Conservation (phyloP, 495 filamentous ascomycete species). For the Podospora fimiseda region DNA sequence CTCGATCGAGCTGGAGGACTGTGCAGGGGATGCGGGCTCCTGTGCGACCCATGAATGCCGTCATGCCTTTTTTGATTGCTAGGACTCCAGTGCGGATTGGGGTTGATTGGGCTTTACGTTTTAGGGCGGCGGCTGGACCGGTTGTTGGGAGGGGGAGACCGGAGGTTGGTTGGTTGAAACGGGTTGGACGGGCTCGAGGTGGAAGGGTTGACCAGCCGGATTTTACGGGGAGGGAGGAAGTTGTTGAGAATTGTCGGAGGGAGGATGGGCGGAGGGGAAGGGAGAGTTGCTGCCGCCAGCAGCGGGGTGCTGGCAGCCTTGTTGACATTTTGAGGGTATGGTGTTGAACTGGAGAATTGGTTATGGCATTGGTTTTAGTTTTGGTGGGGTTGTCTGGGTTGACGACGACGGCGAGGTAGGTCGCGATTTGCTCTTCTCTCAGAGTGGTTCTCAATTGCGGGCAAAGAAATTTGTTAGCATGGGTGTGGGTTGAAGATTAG, state of each 20-base stretch:
- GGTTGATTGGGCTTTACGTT: constrained; percentile 66
- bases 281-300: background rate
- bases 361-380: constrained; percentile 12
- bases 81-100: constrained; percentile 78
- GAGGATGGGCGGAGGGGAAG: constrained; percentile 2
- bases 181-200: constrained; percentile 27
- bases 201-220: constrained; percentile 49
- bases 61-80: constrained; percentile 91
- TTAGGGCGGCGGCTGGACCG: constrained; percentile 71
- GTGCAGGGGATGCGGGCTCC: constrained; percentile 80
- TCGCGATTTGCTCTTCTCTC: background rate
- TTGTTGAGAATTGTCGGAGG: constrained; percentile 18
- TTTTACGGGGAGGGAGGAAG: constrained; percentile 30
- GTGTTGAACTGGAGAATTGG: background rate
- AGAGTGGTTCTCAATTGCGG: background rate
- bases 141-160: constrained; percentile 56
- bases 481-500: background rate
- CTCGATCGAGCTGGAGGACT: constrained; percentile 87
- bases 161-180: constrained; percentile 46
- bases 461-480: constrained; percentile 1
- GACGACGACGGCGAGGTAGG: constrained; percentile 3
- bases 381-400: too few species aligned
- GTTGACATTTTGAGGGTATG: background rate
- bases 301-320: background rate
- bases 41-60: constrained; percentile 73